Evolutionary conservation across 176 grass and related monocot genomes (phyloP), one percentile per base, ranked within the genome.

Genomic region (Ensete glaucum): DNA sequence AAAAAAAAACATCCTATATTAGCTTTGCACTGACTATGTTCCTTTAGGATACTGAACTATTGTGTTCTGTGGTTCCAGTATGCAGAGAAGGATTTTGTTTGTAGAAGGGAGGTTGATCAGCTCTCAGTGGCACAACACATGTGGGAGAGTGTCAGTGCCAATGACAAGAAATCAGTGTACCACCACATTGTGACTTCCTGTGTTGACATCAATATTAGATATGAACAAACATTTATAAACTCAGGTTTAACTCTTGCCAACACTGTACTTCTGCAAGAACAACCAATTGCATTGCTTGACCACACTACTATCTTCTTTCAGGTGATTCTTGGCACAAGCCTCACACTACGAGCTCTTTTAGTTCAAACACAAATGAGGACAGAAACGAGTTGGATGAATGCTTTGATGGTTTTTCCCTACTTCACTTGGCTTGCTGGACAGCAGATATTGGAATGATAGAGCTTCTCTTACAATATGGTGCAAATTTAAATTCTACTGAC

Each of bases 361-460:
- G 80, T 67, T 80, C 80, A 22, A 89, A 80, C 80, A 85, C 85
- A 58, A 93, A 71, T 62, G 90, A 78, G 0, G 67, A 73, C 9
- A 79, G 64, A 62, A 79, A 80, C 1, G 80, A 79, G 5, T 48
- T 71, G 57, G 78, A 73, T 60, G 95, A 87, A 16, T 81, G 21
- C 52, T 67, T 56, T 2, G 91, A 95, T 53, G 96, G 96, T 22
- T 86, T 91, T 58, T 87, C 91, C 53, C 75, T 99, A 78, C 85
- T 99, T 77, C 96, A 99, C 79, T 78, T 99, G 67, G 96, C 96
- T 52, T 99, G 96, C 56, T 80, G 79, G 11, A 82, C 81, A 22
- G 88, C 73, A 43, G 96, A 99, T 68, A 75, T 99, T 48, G 91
- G 96, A 11, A 95, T 99, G 96, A 84, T 95, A 83, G 96, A 99